These are phyloP conservation scores for Kodamaea fukazawae DNA, from an alignment of 805 yeast species.

Conservation along the genomic window DNA sequence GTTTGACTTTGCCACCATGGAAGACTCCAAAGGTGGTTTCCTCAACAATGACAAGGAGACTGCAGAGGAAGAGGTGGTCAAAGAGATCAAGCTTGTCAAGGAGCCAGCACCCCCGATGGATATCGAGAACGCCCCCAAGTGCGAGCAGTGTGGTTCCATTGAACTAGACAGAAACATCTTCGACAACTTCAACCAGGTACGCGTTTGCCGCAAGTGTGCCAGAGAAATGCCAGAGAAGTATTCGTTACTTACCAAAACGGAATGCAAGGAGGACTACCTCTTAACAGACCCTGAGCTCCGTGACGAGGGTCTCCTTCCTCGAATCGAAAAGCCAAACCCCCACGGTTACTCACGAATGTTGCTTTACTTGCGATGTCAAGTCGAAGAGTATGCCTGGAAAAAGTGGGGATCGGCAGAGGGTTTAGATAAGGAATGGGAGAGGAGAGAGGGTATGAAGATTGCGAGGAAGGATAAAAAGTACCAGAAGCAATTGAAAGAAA, in stretches of 20 bases:
- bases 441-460: slow-evolving; percentile 70
- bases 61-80: slow-evolving; percentile 46
- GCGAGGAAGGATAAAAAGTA: slow-evolving; percentile 76
- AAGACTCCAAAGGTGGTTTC: slow-evolving; percentile 85
- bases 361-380: slow-evolving; percentile 81
- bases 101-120: slow-evolving; percentile 74
- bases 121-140: slow-evolving; percentile 70
- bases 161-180: slow-evolving; percentile 75
- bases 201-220: slow-evolving; percentile 81
- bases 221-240: slow-evolving; percentile 80
- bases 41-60: slow-evolving; percentile 37
- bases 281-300: slow-evolving; percentile 89
- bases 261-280: slow-evolving; percentile 87
- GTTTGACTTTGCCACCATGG: slow-evolving; percentile 88
- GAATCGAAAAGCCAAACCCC: slow-evolving; percentile 90
- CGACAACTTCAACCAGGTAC: slow-evolving; percentile 59
- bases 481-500: slow-evolving; percentile 72
- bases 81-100: slow-evolving; percentile 40
- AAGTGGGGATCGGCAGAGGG: slow-evolving; percentile 94
- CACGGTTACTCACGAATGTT: slow-evolving; percentile 94
- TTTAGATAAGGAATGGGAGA: slow-evolving; percentile 87
- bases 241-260: slow-evolving; percentile 89
- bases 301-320: slow-evolving; percentile 64
- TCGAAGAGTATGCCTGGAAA: slow-evolving; percentile 88
- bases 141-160: slow-evolving; percentile 76